Evolutionary conservation across 2,329 filamentous ascomycete species (phyloP).

Genomic region (Ceratocystis colombiana): DNA sequence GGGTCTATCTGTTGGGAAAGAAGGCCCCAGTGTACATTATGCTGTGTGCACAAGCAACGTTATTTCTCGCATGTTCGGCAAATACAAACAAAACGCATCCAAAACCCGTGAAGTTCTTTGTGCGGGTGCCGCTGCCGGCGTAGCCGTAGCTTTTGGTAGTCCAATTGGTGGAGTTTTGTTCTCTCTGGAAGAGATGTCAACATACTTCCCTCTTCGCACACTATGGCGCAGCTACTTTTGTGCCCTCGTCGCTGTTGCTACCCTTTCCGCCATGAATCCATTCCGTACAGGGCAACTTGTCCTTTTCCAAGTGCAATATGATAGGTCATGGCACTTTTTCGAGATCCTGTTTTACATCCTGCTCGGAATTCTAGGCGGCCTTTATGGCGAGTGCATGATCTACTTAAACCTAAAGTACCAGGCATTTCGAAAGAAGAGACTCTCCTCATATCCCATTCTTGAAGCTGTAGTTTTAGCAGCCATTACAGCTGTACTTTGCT

Average conservation of each 20-base stretch:
- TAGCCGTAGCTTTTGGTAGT: conserved; percentile 93
- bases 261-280: conserved; percentile 90
- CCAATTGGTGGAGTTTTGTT: conserved; percentile 95
- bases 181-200: conserved; percentile 95
- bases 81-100: conserved; percentile 82
- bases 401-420: conserved; percentile 92
- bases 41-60: conserved; percentile 96
- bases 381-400: conserved; percentile 94
- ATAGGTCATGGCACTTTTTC: conserved; percentile 96
- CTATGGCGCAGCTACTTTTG: conserved; percentile 98
- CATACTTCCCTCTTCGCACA: conserved; percentile 90
- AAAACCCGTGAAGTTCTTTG: conserved; percentile 94
- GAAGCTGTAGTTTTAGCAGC: conserved; percentile 78
- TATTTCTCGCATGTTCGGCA: conserved; percentile 82
- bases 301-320: conserved; percentile 97
- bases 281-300: conserved; percentile 94
- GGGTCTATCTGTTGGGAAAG: conserved; percentile 88
- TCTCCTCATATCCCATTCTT: conserved; percentile 70
- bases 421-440: conserved; percentile 86
- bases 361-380: conserved; percentile 81
- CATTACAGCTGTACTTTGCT: conserved; percentile 83
- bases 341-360: conserved; percentile 87
- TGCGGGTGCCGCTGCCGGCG: conserved; percentile 86
- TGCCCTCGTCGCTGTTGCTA: conserved; percentile 84
- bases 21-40: conserved; percentile 97